These are phyloP conservation scores for Stipa capillata DNA, from an alignment of 176 grass and related monocot genomes.

Conservation along the genomic window DNA sequence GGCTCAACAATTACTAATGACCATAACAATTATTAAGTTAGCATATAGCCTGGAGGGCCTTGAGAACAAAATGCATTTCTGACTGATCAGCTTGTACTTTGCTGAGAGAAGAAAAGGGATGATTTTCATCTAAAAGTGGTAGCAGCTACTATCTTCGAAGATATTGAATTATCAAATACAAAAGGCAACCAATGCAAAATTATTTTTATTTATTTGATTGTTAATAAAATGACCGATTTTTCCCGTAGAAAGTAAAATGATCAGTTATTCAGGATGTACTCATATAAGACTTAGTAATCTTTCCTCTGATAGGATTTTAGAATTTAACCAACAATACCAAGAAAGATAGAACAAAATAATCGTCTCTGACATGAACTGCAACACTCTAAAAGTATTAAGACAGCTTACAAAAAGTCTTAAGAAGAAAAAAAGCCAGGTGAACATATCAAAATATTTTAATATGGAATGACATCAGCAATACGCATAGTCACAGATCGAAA, in stretches of 20 bases:
- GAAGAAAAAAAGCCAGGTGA: background rate
- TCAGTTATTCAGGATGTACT: background rate
- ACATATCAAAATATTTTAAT: background rate
- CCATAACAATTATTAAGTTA: background rate
- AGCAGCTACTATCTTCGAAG: background rate
- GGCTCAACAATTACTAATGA: background rate
- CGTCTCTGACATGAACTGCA: background rate
- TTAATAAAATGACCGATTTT: background rate
- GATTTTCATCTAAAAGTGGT: background rate
- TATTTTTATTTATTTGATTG: background rate
- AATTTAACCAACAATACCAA: background rate
- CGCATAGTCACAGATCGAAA: background rate
- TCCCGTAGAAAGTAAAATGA: background rate
- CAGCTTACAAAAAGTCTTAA: background rate
- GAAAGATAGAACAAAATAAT: background rate
- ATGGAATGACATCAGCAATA: background rate
- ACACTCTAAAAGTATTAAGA: background rate
- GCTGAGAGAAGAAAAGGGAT: background rate
- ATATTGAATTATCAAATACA: background rate
- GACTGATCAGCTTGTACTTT: background rate
- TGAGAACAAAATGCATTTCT: background rate
- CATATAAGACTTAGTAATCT: background rate
- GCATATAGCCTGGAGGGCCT: background rate
- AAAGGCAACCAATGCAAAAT: background rate
- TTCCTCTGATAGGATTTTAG: background rate